A percentile compares a stretch with the other conserved stretches of the same genome.
Evolutionary conservation across 305 asterid species (phyloP).

Genomic region (Fraxinus paxiana): DNA sequence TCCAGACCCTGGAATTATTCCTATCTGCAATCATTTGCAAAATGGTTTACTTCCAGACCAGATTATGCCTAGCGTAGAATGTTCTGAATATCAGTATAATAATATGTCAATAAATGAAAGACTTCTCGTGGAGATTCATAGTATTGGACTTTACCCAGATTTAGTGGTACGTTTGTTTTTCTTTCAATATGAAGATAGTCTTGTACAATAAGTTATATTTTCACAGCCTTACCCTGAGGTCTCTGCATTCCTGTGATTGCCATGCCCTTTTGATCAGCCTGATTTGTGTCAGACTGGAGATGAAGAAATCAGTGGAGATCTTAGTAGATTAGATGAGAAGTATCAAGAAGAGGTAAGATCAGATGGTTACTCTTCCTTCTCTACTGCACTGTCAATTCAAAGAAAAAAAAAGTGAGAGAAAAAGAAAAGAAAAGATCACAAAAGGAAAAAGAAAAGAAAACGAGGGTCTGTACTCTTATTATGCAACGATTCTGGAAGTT

Average conservation of each 20-base stretch:
- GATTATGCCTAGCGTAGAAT: slow-evolving; percentile 35
- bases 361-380: slow-evolving; percentile 5
- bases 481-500: background rate
- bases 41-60: slow-evolving; percentile 46
- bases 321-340: slow-evolving; percentile 51
- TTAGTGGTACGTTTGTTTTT: slow-evolving; percentile 51
- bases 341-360: slow-evolving; percentile 66
- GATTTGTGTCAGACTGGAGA: slow-evolving; percentile 52
- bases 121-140: slow-evolving; percentile 69
- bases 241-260: slow-evolving; percentile 19
- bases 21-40: slow-evolving; percentile 41
- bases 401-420: too few species aligned
- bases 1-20: slow-evolving; percentile 32
- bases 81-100: slow-evolving; percentile 57
- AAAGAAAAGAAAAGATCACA: background rate
- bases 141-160: slow-evolving; percentile 79
- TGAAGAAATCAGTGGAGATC: slow-evolving; percentile 57
- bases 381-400: too few species aligned
- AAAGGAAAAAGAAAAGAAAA: background rate
- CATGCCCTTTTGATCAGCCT: slow-evolving; percentile 39
- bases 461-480: background rate
- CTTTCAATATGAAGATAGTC: slow-evolving; percentile 12
- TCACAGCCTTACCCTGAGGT: slow-evolving; percentile 15
- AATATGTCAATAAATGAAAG: slow-evolving; percentile 67
- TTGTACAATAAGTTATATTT: slow-evolving; percentile 22